Percentiles rank a stretch among this genome's conserved stretches.
Evolutionary conservation across 164 flowering plant genomes (phyloP).

Genomic region (Houttuynia cordata): DNA sequence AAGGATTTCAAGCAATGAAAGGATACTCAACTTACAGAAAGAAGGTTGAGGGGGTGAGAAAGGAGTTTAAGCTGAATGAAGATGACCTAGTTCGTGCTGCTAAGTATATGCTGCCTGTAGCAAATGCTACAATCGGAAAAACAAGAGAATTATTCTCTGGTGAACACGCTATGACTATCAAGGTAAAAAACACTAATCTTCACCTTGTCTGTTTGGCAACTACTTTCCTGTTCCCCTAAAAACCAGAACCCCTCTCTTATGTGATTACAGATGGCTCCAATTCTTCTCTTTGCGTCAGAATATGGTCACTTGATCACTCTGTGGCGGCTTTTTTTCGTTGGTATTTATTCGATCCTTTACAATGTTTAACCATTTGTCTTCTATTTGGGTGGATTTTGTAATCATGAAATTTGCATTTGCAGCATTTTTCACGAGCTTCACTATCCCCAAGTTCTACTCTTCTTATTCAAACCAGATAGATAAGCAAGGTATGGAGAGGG

Average conservation of each 20-base stretch:
- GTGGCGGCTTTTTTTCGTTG: constrained; percentile 62
- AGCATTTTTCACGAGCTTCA: constrained; percentile 78
- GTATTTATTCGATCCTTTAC: constrained; percentile 18
- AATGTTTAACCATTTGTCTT: not conserved
- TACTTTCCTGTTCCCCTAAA: not conserved
- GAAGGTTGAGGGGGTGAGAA: constrained; percentile 17
- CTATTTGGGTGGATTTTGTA: not conserved
- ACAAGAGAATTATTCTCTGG: constrained; percentile 71
- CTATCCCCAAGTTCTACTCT: constrained; percentile 64
- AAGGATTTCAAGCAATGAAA: not conserved
- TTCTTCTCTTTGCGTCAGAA: constrained; percentile 73
- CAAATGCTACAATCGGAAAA: constrained; percentile 58
- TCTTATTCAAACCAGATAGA: constrained; percentile 40
- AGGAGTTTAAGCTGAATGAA: constrained; percentile 44
- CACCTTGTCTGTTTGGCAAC: not conserved
- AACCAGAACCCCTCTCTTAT: not conserved
- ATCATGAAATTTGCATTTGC: constrained; percentile 12
- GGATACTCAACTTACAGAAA: constrained; percentile 13
- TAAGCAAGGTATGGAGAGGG: constrained; percentile 40
- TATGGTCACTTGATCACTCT: constrained; percentile 77
- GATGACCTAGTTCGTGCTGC: constrained; percentile 49
- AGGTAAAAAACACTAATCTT: constrained; percentile 25
- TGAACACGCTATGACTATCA: constrained; percentile 82
- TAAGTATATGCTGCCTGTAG: constrained; percentile 55
- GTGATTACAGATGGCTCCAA: constrained; percentile 51